Percentiles rank a stretch among this genome's conserved stretches.
Conservation (phyloP, 2,329 filamentous ascomycete species). For the Ascocoryne sarcoides region DNA sequence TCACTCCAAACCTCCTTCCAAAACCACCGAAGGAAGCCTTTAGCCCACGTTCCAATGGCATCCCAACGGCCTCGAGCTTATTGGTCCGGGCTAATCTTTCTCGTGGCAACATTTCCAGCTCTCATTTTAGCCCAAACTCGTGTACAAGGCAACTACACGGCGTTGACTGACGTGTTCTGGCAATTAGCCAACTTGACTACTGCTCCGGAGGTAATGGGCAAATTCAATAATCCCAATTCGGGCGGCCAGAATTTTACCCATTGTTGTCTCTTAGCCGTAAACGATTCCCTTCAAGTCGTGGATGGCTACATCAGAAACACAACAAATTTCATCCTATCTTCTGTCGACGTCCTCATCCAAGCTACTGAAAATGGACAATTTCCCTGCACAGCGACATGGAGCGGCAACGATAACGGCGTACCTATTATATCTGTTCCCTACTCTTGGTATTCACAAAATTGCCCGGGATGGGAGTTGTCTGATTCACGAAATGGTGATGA, state of each 20-base stretch:
- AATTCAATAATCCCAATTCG: not conserved
- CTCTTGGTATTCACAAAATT: constrained; percentile 8
- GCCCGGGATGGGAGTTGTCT: constrained; percentile 14
- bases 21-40: too few species aligned
- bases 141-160: not conserved
- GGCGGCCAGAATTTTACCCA: constrained; percentile 14
- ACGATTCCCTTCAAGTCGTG: constrained; percentile 4
- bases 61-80: too few species aligned
- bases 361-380: constrained; percentile 9
- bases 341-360: constrained; percentile 5
- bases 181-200: not conserved
- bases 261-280: constrained; percentile 14
- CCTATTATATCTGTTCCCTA: constrained; percentile 9
- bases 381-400: constrained; percentile 11
- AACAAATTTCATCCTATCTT: constrained; percentile 2
- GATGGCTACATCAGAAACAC: constrained; percentile 4
- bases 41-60: too few species aligned
- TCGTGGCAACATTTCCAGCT: too few species aligned
- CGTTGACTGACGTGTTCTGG: not conserved
- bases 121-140: not conserved
- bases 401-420: constrained; percentile 9
- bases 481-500: not conserved
- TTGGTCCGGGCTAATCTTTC: too few species aligned
- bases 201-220: not conserved
- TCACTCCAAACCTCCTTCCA: too few species aligned